Base-by-base conservation (phyloP, 2,329 filamentous ascomycete species). In the Biscogniauxia marginata region DNA sequence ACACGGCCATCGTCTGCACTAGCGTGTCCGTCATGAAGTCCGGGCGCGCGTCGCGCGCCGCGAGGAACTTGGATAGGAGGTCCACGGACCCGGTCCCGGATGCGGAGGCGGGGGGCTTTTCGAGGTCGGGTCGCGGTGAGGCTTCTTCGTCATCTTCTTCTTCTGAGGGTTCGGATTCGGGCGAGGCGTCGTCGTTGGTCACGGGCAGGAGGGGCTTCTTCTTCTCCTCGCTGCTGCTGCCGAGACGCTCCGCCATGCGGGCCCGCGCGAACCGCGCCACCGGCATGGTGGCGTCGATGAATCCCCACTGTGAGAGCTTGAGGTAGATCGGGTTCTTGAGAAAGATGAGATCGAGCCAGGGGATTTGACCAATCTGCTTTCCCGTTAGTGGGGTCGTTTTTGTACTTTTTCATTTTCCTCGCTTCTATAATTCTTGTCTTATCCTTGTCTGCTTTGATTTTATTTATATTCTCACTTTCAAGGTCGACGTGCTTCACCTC, bases 261-360 rank as follows among this genome's bases (percentile, higher is more conserved):
- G 79, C 82, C 54, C 84, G 80, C 0, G 88, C 89, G 68, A 92
- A 92, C n/a, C 78, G 78, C 7, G 88, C 88, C 0, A 91, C 86
- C 1, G 88, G 86, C 67, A 90, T 89, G 6, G 88, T 86, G 8
- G 83, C 83, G 67, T 89, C 87, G 59, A 84, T 78, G 59, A 91
- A 67, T 2, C 88, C 87, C 73, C 82, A 85, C 65, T 85, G 83
- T 18, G 88, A 85, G 3, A 88, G 78, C 52, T 86, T 81, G 9
- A 91, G 81, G 62, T 84, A 85, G 61, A 93, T 72, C 0, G 89
- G 89, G 65, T 93, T 93, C 75, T 93, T 93, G 61, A 86, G 81
- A 57, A 90, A 79, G 22, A 92, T 54, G 0, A 81, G 77, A 67
- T 93, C 89, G 1, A 93, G 77, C 58, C 86, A 79, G 2, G 87